Evolutionary conservation across 208 protist species (phyloP).

Genomic region (Trypanosoma boissoni): DNA sequence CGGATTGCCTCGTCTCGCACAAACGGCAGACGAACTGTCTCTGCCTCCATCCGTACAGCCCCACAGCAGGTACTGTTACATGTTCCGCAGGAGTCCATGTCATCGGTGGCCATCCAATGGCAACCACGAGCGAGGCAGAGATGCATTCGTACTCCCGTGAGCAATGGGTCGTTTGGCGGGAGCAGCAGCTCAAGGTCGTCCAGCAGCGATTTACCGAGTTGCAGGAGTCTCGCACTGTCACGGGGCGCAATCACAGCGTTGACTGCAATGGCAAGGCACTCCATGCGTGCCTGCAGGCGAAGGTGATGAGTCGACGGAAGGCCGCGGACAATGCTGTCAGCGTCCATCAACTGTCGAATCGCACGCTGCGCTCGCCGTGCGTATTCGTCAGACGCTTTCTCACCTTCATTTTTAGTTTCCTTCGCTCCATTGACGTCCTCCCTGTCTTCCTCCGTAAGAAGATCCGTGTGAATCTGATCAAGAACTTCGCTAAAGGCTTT

Average conservation of each 20-base stretch:
- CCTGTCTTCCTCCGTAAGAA: background rate
- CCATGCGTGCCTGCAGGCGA: constrained; percentile 42
- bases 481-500: background rate
- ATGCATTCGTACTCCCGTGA: constrained; percentile 68
- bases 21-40: constrained; percentile 50
- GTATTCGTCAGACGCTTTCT: constrained; percentile 3
- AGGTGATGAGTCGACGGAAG: constrained; percentile 56
- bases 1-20: constrained; percentile 54
- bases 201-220: constrained; percentile 42
- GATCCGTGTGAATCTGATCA: background rate
- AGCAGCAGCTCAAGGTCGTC: constrained; percentile 57
- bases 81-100: constrained; percentile 20
- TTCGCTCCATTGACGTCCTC: background rate
- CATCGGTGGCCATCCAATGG: constrained; percentile 30
- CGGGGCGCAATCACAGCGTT: constrained; percentile 24
- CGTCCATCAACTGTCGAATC: constrained; percentile 43
- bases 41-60: constrained; percentile 50
- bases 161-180: constrained; percentile 43
- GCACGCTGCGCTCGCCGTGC: constrained; percentile 12
- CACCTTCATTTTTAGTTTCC: background rate
- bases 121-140: constrained; percentile 57
- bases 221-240: constrained; percentile 36
- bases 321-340: constrained; percentile 31
- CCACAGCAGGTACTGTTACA: constrained; percentile 53
- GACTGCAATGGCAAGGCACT: constrained; percentile 43